Evolutionary conservation across 495 filamentous ascomycete species (phyloP), one percentile per base, ranked within the genome.

Genomic region (Penicillium cosmopolitanum): DNA sequence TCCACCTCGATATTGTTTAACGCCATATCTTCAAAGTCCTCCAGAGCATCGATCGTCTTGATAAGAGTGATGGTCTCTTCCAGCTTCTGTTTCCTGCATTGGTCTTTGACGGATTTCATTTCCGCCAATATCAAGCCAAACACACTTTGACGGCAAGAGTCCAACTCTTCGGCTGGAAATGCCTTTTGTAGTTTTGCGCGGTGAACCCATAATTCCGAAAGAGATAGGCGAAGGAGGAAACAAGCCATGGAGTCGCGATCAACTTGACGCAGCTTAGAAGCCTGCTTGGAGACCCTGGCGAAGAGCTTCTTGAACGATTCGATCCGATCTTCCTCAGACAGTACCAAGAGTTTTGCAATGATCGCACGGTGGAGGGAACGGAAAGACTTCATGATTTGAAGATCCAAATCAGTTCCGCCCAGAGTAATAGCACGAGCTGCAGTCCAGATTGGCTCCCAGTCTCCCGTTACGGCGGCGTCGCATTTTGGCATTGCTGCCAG

Each of bases 1-100:
- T 74, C 73, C 35, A 79, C 71, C 42, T 77, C 72, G 9, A 61
- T 62, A 55, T 77, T 71, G 55, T 73, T 69, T 13, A 61, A 64
- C 15, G 70, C 70, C 15, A 79, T 57, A 48, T 78, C 77, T 53
- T 80, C 76, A 43, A 80, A 79, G 48, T 78, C 78, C 53, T 79
- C 77, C 23, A 80, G 58, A 2, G 73, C 71, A 66, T 79, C 75
- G 40, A 79, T 70, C 12, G 69, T 77, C 60, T 77, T 78, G 55
- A 77, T 77, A 13, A 79, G 62, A 6, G 72, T 73, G 21, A 78
- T 72, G 8, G 74, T 76, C 35, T 74, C 74, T 56, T 76, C 74
- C 36, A 76, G 34, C 50, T 76, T 71, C 34, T 77, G 72, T 62
- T 77, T 77, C 53, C 67, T 70, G 71, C 70, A 79, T 35, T 74